Base-by-base conservation (phyloP, 495 filamentous ascomycete species). In the Entonaema liquescens region DNA sequence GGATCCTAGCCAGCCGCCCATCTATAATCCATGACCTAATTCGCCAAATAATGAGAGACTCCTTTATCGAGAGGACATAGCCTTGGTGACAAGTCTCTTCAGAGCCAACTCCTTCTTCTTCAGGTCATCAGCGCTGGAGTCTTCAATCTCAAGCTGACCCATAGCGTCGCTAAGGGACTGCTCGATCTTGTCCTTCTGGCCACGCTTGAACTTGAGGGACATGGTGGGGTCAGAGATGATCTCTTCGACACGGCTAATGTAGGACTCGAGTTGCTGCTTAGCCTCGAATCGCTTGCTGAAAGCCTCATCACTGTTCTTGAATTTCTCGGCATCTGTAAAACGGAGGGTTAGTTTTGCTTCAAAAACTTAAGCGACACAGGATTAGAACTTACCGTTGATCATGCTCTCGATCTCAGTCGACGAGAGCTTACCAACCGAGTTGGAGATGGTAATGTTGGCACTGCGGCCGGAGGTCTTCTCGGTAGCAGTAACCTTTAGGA, bases 21-120 rank as follows among this genome's bases (percentile, higher is more conserved):
- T 75, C 56, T 71, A 71, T 68, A 73, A 70, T 71, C 73, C 74
- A 68, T 73, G 77, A 74, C 67, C 73, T 65, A 72, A 74, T 76
- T 75, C 69, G 68, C 60, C 64, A 73, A 74, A 68, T 67, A 60
- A 70, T 55, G 15, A 54, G 63, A 65, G 74, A 71, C 40, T 62
- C 56, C 73, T 84, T 88, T 92, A 95, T 80, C 92, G 89, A 72
- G 92, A 93, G 65, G 92, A 86, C 92, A 95, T 95, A 73, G 94
- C 95, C 88, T 98, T 98, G 78, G 95, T 99, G 62, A 99, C 94
- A 69, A 97, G 85, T 76, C 95, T 86, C 94, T 99, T 99, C 56
- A 99, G 88, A 62, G 94, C 95, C 61, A 99, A 85, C 88, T 99
- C 95, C 91, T 98, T 98, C 94, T 98, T 98, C 92, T 96, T 98